Conservation (phyloP, 257 asterid species). For the Paraleonurus japonicus region DNA sequence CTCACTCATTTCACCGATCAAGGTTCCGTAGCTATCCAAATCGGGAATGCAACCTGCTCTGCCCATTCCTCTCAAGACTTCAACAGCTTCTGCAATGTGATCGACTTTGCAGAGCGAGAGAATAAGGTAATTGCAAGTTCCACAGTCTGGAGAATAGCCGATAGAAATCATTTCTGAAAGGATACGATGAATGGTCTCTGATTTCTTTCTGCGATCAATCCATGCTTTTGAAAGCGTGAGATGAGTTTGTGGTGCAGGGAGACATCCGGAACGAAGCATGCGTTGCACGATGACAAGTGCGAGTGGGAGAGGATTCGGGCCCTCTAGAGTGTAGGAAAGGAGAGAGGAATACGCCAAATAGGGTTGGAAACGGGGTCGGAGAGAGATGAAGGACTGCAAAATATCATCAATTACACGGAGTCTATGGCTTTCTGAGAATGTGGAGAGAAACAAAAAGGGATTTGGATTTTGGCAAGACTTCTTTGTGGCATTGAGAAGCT, state of each 20-base stretch:
- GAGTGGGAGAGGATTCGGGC: constrained; percentile 55
- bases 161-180: constrained; percentile 55
- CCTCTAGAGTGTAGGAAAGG: constrained; percentile 57
- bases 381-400: constrained; percentile 52
- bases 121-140: constrained; percentile 73
- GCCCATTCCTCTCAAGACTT: constrained; percentile 59
- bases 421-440: constrained; percentile 37
- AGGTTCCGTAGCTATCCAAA: constrained; percentile 59
- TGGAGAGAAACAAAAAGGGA: constrained; percentile 64
- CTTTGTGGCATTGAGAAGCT: constrained; percentile 40
- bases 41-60: constrained; percentile 63
- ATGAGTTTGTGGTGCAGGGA: constrained; percentile 60
- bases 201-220: constrained; percentile 35
- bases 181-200: constrained; percentile 36
- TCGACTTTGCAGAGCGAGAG: constrained; percentile 70
- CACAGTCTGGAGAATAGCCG: constrained; percentile 67
- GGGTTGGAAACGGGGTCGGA: constrained; percentile 63
- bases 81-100: constrained; percentile 50
- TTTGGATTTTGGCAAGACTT: constrained; percentile 37
- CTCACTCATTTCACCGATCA: constrained; percentile 53
- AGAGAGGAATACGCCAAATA: constrained; percentile 54
- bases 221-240: constrained; percentile 65
- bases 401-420: constrained; percentile 47
- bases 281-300: constrained; percentile 67
- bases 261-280: constrained; percentile 74